Evolutionary conservation across 768 basidiomycete species (phyloP), one percentile per base, ranked within the genome.

Genomic region (Coprinopsis marcescibilis): DNA sequence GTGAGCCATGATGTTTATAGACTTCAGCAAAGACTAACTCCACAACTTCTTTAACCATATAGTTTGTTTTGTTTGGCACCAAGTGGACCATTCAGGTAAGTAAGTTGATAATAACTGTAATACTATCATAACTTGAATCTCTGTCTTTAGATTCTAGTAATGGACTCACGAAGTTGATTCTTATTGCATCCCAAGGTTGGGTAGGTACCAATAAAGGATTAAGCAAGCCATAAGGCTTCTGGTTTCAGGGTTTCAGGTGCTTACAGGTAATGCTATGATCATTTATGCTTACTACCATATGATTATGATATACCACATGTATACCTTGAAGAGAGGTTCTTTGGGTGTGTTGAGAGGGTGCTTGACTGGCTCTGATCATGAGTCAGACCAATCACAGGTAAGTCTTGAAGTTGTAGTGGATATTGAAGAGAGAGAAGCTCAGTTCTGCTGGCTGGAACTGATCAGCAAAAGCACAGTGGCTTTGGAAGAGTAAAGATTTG

Each of bases 51-150:
- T 35, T 7, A 2, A 50, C 19, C 20, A 40, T 55, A 24, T 49
- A 55, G 47, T 49, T 46, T 26, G 44, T 46, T 1, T 47, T 4
- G 25, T 48, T 52, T 4, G 53, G 53, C 1, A 55, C 47, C 4
- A 55, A 25, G 25, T 53, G 58, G n/a, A 60, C 43, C 36, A 56
- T 55, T 0, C 61, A 46, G 11, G 47, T 50, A 6, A 59, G 43
- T 7, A 56, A 52, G 29, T 60, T 56, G 12, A 66, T 62, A 0
- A 64, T 50, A 10, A 65, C 60, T 15, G 45, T 35, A 1, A 64
- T 51, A 40, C 53, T 54, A 39, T 65, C 57, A 38, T 49, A 65
- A 1, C 15, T 20, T 2, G 44, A 48, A 32, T 48, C 47, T 8
- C 51, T 47, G 60, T 65, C 60, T 2, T 55, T 59, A 1, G 47